Evolutionary conservation across 768 basidiomycete species (phyloP), one percentile per base, ranked within the genome.

Genomic region (Grammothele lineata): DNA sequence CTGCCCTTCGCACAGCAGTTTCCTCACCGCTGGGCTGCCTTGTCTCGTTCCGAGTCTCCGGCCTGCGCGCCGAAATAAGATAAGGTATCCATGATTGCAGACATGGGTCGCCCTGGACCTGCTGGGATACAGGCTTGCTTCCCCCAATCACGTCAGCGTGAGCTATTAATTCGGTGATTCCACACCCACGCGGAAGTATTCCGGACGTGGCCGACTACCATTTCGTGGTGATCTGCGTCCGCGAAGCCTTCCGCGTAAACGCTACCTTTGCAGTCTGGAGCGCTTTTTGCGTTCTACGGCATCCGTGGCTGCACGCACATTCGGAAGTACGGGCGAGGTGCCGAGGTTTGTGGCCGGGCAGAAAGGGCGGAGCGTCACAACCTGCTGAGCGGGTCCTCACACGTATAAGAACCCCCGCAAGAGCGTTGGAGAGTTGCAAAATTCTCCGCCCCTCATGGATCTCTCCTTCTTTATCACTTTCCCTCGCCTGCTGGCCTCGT

Each of bases 401-500:
- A 18, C 38, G 25, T 53, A 53, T 53, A 53, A 53, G 33, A 45
- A 26, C 26, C 38, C 10, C 12, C 10, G 32, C 45, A 37, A 27
- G 26, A 25, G 21, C 17, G 39, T 11, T 26, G 37, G 22, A 26
- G 3, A 7, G 34, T 33, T 34, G 37, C 30, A 32, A 32, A 32
- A 32, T 43, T 35, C 10, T 37, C 45, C 45, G 12, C 30, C 37
- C 32, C 12, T 38, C 39, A 47, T 52, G 45, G 37, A 47, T 21
- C 41, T 53, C 17, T 48, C 51, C 5, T 48, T 53, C 33, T 45
- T 45, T 26, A 53, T 53, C 37, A 53, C 51, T 37, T 48, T 53
- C 23, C 51, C 51, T n/a, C 45, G 48, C 22, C 15, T 50, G 4
- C 38, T 40, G 14, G 22, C 42, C 23, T 25, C 30, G n/a, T 36